A percentile compares a stretch with the other conserved stretches of the same genome.
Evolutionary conservation across 2,329 filamentous ascomycete genomes (phyloP).

Genomic region (Neocucurbitaria cava): DNA sequence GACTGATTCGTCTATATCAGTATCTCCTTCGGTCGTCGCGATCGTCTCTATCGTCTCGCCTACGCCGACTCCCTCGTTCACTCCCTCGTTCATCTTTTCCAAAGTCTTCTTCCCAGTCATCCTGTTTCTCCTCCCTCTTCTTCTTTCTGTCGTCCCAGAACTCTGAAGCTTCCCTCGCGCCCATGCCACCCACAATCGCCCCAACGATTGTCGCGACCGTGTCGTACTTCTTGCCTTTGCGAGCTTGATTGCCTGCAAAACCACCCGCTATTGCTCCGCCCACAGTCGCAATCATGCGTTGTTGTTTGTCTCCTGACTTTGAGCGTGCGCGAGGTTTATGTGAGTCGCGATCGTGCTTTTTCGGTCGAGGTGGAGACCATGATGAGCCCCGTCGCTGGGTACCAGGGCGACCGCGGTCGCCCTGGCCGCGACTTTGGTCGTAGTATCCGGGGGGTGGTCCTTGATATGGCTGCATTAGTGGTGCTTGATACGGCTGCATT

Average conservation of each 20-base stretch:
- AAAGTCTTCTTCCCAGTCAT: conserved; percentile 16
- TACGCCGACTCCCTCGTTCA: conserved; percentile 17
- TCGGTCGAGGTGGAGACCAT: conserved; percentile 37
- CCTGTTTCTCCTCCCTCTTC: conserved; percentile 8
- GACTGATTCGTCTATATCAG: neutral
- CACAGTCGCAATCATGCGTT: conserved; percentile 34
- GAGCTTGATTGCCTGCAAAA: conserved; percentile 30
- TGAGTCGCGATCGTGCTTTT: conserved; percentile 16
- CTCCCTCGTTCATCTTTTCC: conserved; percentile 23
- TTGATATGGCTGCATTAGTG: conserved; percentile 12
- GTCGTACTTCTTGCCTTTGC: conserved; percentile 37
- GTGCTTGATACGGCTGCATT: conserved; percentile 14
- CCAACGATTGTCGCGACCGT: conserved; percentile 42
- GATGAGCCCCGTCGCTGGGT: conserved; percentile 32
- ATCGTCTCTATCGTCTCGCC: conserved; percentile 5
- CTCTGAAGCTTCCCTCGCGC: conserved; percentile 37
- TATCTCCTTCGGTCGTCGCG: conserved; percentile 1
- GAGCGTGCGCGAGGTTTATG: conserved; percentile 25
- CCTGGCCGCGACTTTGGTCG: conserved; percentile 11
- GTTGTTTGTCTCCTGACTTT: conserved; percentile 26
- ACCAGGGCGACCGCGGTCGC: conserved; percentile 21
- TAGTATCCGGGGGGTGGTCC: conserved; percentile 10
- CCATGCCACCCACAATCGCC: conserved; percentile 45
- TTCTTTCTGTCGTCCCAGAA: conserved; percentile 23
- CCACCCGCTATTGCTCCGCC: conserved; percentile 46